Evolutionary conservation across 352 stramenopile species (phyloP).

Genomic region (Pythium monospermum): DNA sequence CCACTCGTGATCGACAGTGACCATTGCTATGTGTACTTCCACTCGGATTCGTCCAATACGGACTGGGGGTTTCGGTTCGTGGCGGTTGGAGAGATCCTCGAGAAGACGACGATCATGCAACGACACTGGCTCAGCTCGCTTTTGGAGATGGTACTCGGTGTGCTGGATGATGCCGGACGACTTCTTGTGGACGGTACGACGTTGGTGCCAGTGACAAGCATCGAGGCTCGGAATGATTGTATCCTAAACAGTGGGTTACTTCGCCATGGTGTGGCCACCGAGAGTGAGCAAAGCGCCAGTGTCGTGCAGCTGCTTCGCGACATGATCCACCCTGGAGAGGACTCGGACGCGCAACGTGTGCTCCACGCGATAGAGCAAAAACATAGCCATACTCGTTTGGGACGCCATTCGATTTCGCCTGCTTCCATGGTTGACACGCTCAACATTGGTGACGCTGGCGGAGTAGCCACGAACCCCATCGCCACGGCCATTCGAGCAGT

Average conservation of each 20-base stretch:
- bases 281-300: slow-evolving; percentile 49
- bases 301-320: slow-evolving; percentile 59
- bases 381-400: slow-evolving; percentile 1
- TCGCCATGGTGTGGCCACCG: slow-evolving; percentile 41
- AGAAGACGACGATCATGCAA: slow-evolving; percentile 47
- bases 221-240: slow-evolving; percentile 42
- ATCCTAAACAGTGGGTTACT: slow-evolving; percentile 70
- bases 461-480: slow-evolving; percentile 20
- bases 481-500: slow-evolving; percentile 63
- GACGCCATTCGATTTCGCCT: neutral
- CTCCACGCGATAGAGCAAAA: slow-evolving; percentile 11
- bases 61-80: slow-evolving; percentile 83
- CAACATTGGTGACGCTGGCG: neutral
- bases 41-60: slow-evolving; percentile 80
- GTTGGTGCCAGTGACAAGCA: slow-evolving; percentile 42
- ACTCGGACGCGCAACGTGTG: slow-evolving; percentile 28
- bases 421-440: neutral
- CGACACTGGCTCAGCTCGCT: slow-evolving; percentile 65
- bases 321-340: slow-evolving; percentile 34
- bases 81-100: slow-evolving; percentile 53
- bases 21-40: slow-evolving; percentile 79
- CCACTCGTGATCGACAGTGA: slow-evolving; percentile 75
- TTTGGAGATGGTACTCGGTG: slow-evolving; percentile 33
- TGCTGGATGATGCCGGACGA: slow-evolving; percentile 49
- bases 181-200: slow-evolving; percentile 42